phyloP scores from a whole-genome alignment of 2,329 filamentous ascomycete genomes.

The Coleophoma eucalyptorum region DNA sequence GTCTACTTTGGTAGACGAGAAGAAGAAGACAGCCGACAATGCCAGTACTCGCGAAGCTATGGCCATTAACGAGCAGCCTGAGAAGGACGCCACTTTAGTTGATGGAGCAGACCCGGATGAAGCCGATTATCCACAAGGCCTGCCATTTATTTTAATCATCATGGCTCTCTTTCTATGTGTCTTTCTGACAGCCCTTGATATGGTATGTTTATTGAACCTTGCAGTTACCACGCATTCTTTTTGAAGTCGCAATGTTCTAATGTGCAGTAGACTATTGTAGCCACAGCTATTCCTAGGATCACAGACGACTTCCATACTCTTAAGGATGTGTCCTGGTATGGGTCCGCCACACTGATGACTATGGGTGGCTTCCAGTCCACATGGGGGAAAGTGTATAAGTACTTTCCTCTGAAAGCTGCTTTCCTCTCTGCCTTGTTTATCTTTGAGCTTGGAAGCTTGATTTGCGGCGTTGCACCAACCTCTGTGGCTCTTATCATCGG shows the following conservation, averaged over 20 bases:
- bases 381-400: slow-evolving; percentile 15
- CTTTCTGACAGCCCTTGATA: neutral
- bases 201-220: neutral
- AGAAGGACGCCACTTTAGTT: too few species aligned
- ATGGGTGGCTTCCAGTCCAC: slow-evolving; percentile 22
- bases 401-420: slow-evolving; percentile 16
- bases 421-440: slow-evolving; percentile 16
- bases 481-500: slow-evolving; percentile 22
- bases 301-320: slow-evolving; percentile 2
- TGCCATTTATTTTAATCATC: neutral
- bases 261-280: slow-evolving; percentile 42
- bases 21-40: too few species aligned
- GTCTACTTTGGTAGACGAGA: too few species aligned
- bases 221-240: neutral
- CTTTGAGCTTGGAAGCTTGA: slow-evolving; percentile 25
- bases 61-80: too few species aligned
- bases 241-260: neutral
- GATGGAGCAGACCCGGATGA: too few species aligned
- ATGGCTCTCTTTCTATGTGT: neutral
- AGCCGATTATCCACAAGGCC: neutral
- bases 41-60: too few species aligned
- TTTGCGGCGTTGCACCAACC: slow-evolving; percentile 21
- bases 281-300: slow-evolving; percentile 42
- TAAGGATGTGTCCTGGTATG: slow-evolving; percentile 26
- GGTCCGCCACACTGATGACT: slow-evolving; percentile 32